phyloP scores from a whole-genome alignment of 2,329 filamentous ascomycete species.

The Massarina eburnea region DNA sequence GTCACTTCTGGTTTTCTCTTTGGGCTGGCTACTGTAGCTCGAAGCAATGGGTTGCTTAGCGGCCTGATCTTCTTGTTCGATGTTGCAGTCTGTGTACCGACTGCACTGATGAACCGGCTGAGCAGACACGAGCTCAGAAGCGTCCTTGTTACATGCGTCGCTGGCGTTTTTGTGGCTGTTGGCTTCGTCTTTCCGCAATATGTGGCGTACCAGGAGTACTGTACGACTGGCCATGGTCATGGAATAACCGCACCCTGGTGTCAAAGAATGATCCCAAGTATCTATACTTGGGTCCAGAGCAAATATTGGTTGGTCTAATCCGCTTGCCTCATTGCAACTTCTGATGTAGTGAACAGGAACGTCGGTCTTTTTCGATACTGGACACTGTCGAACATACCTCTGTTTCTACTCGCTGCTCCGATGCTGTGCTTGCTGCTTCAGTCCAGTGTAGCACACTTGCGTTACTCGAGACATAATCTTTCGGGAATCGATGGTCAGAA shows the following conservation, averaged over 20 bases:
- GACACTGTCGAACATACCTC: slow-evolving; percentile 80
- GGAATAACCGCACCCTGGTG: slow-evolving; percentile 69
- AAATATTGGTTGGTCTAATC: slow-evolving; percentile 75
- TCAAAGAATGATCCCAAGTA: slow-evolving; percentile 69
- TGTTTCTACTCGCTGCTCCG: slow-evolving; percentile 82
- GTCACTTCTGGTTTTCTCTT: slow-evolving; percentile 69
- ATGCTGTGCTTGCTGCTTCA: slow-evolving; percentile 68
- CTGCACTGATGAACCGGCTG: slow-evolving; percentile 36
- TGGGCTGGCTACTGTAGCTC: slow-evolving; percentile 70
- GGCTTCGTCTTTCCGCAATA: slow-evolving; percentile 74
- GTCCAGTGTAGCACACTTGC: slow-evolving; percentile 54
- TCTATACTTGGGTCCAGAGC: slow-evolving; percentile 86
- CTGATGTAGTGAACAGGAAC: slow-evolving; percentile 64
- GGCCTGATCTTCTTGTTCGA: slow-evolving; percentile 70
- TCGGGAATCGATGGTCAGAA: slow-evolving; percentile 3
- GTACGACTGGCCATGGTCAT: slow-evolving; percentile 20
- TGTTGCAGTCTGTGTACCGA: slow-evolving; percentile 42
- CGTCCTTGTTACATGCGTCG: slow-evolving; percentile 61
- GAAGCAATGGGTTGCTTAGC: slow-evolving; percentile 84
- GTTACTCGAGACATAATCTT: slow-evolving; percentile 44
- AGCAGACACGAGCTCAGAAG: slow-evolving; percentile 50
- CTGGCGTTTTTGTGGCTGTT: slow-evolving; percentile 66
- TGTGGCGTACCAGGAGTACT: slow-evolving; percentile 71
- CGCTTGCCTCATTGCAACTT: background rate
- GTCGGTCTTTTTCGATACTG: slow-evolving; percentile 88